These are phyloP conservation scores for Papiliotrema terrestris DNA, from an alignment of 1,284 basidiomycete species.

Conservation along the genomic window DNA sequence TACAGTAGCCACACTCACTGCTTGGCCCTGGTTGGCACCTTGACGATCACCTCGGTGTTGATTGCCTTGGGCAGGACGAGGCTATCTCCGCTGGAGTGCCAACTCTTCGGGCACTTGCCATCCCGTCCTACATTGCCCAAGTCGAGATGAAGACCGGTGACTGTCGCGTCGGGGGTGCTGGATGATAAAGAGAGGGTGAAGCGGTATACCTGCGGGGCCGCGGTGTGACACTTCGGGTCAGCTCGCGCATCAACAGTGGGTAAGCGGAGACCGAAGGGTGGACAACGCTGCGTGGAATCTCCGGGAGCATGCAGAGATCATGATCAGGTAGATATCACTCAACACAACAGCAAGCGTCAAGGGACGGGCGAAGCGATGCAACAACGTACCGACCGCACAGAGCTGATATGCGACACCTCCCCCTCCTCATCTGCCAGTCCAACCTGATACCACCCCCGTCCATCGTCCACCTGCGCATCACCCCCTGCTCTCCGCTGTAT, in stretches of 20 bases:
- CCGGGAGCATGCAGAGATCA: background rate
- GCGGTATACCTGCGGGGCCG: background rate
- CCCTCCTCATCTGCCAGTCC: background rate
- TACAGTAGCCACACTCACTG: background rate
- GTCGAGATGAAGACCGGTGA: background rate
- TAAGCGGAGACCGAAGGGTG: background rate
- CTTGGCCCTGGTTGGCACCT: background rate
- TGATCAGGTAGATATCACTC: background rate
- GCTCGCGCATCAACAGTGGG: background rate
- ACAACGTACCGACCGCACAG: background rate
- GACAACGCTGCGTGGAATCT: background rate
- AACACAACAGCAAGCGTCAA: too few species aligned
- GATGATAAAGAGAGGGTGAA: background rate
- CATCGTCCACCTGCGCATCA: background rate
- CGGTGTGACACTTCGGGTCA: background rate
- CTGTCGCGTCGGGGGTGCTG: background rate
- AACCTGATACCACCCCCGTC: constrained; percentile 4
- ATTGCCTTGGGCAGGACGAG: background rate
- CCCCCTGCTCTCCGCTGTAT: background rate
- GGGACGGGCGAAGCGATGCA: background rate
- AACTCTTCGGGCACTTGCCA: background rate
- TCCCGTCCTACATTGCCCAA: background rate
- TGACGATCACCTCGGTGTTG: background rate
- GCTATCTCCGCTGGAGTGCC: background rate
- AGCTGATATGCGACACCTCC: background rate